phyloP scores from a whole-genome alignment of 2,329 filamentous ascomycete species.

The Tolypocladium sp. region DNA sequence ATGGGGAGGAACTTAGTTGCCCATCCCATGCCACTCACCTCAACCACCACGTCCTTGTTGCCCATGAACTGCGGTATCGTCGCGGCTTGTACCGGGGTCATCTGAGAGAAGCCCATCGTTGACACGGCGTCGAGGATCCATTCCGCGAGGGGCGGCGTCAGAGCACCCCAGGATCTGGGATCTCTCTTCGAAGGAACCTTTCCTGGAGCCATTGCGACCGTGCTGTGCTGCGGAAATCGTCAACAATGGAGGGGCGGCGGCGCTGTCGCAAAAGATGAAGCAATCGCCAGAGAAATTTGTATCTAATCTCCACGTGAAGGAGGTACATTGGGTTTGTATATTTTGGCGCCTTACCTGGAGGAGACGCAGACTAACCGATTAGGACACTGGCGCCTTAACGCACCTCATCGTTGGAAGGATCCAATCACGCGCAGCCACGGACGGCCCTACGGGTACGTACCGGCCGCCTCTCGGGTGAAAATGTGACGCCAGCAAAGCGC shows the following conservation, averaged over 20 bases:
- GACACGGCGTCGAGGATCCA: constrained; percentile 82
- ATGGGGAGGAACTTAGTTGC: neutral
- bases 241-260: neutral
- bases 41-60: constrained; percentile 88
- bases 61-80: constrained; percentile 81
- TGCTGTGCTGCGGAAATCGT: neutral
- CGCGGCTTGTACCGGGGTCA: constrained; percentile 92
- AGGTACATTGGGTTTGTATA: neutral
- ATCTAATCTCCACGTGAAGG: constrained; percentile 24
- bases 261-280: neutral
- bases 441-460: neutral
- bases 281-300: constrained; percentile 6
- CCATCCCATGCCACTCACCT: constrained; percentile 34
- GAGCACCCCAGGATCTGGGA: constrained; percentile 34
- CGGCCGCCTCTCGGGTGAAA: neutral
- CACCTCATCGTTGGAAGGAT: neutral
- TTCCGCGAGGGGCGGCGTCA: constrained; percentile 32
- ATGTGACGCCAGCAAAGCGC: neutral
- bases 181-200: constrained; percentile 32
- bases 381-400: neutral
- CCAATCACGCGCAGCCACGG: neutral
- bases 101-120: constrained; percentile 76
- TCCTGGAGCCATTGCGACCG: neutral
- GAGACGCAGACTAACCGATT: neutral
- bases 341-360: neutral